Base-by-base conservation (phyloP, 2,329 filamentous ascomycete species). In the Scolecobasidium constrictum region DNA sequence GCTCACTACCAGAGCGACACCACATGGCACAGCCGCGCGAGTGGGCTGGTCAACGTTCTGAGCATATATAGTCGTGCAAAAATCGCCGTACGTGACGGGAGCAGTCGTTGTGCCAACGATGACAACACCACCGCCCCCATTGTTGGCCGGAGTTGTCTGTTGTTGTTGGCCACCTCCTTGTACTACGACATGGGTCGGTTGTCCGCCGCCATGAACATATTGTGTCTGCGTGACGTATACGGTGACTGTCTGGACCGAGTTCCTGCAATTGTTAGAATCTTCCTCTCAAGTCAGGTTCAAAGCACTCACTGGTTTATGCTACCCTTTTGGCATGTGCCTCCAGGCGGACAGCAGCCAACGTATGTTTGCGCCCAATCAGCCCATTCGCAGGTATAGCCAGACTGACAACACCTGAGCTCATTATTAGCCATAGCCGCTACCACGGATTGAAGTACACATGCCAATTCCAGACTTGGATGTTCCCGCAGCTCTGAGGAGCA, bases 401-500 rank as follows among this genome's bases (percentile, higher is more conserved):
- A 51, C 11, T 60, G 58, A 43, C 60, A 63, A 47, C 60, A 63
- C 59, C 60, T 63, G n/a, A 38, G 9, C 20, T n/a, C 13, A 43
- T 11, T 40, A 38, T 5, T 16, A 22, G 33, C 34, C 26, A 31
- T 31, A 9, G 26, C 9, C 11, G 16, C n/a, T 33, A 7, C 7
- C 9, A 9, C 2, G 4, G 2, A n/a, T 22, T 16, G 35, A 28
- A 20, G 23, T 16, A 17, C 13, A 41, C 61, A 48, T 50, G 68
- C 67, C 63, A 70, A 42, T 62, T 60, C 5, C 62, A 56, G 35
- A 63, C 56, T 23, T 58, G 52, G 38, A 69, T 64, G 21, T 53
- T 59, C 35, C 56, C 59, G 49, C 67, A 70, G 49, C 61, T 47
- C 48, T 45, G 56, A 50, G 47, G 65, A 38, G 56, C 52, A 39